phyloP scores from a whole-genome alignment of 1,139 yeast genomes.

The Candida anutae region DNA sequence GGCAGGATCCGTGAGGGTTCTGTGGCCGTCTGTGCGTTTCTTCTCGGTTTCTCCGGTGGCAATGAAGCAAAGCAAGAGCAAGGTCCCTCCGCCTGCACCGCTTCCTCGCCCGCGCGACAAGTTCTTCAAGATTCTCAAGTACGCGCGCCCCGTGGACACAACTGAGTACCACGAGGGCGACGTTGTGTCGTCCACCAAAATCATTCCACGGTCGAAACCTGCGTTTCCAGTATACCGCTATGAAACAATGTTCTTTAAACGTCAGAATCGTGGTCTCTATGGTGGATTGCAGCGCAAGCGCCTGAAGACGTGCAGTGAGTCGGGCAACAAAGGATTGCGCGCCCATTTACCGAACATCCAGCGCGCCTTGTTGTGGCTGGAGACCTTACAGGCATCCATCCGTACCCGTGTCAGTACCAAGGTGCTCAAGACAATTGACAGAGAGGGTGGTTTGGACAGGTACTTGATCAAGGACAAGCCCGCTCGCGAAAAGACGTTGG shows the following conservation, averaged over 20 bases:
- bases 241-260: slow-evolving; percentile 69
- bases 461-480: slow-evolving; percentile 80
- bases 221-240: slow-evolving; percentile 74
- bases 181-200: slow-evolving; percentile 17
- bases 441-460: slow-evolving; percentile 90
- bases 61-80: neutral
- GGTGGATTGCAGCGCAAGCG: slow-evolving; percentile 81
- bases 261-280: slow-evolving; percentile 79
- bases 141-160: slow-evolving; percentile 31
- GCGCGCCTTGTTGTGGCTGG: slow-evolving; percentile 75
- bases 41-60: neutral
- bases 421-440: slow-evolving; percentile 77
- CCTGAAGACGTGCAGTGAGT: slow-evolving; percentile 74
- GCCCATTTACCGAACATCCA: slow-evolving; percentile 79
- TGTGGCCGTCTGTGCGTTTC: too few species aligned
- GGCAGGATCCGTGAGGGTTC: too few species aligned
- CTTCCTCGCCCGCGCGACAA: too few species aligned
- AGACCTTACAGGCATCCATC: slow-evolving; percentile 50
- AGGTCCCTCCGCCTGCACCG: too few species aligned
- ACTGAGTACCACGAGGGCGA: slow-evolving; percentile 31
- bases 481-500: slow-evolving; percentile 86
- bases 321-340: slow-evolving; percentile 65
- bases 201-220: slow-evolving; percentile 41
- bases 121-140: slow-evolving; percentile 33
- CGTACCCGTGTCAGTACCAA: slow-evolving; percentile 65